Base-by-base conservation (phyloP, 1,284 basidiomycete genomes). In the Lentinula novae-zelandiae region DNA sequence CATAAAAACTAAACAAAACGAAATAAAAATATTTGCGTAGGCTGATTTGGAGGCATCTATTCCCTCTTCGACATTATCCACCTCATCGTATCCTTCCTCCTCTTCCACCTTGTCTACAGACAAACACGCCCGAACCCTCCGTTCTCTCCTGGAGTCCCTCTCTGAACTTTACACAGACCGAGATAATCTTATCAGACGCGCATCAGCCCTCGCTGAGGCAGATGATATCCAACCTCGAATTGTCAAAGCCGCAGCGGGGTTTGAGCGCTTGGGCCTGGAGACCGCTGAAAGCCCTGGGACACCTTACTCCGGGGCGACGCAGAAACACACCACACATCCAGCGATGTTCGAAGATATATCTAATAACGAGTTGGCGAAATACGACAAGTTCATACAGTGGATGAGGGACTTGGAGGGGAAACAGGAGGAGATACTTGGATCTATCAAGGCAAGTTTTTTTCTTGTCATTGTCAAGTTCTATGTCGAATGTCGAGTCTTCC, bases 321-420 rank as follows among this genome's bases (percentile, higher is more conserved):
- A 46, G 20, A 22, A 46, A 17, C 44, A n/a, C 7, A 46, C 22
- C 6, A 15, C 49, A 13, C 84, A 86, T 57, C 88, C 94, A 0
- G 88, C 87, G 27, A 90, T 90, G 86, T 96, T 96, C 69, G 91
- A 95, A 68, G 87, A 89, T 62, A 78, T 93, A 13, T 85, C 91
- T 34, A 90, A 95, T 60, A 81, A 86, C 63, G 89, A 92, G 65
- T 73, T 98, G 58, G 78, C 79, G 1, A 96, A 95, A 74, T 97
- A 93, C 66, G 89, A 94, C 60, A 83, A 82, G 62, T 90, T 90
- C 68, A 77, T 86, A 17, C 73, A 79, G 49, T 86, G 87, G 60
- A 78, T 98, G 60, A 79, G 77, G 15, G 83, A 82, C 17, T 83
- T 86, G 36, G 81, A 78, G 53, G 71, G 74, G 62, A 83, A 82